Evolutionary conservation across 2,329 filamentous ascomycete species (phyloP), one percentile per base, ranked within the genome.

Genomic region (Monilinia vaccinii-corymbosi): DNA sequence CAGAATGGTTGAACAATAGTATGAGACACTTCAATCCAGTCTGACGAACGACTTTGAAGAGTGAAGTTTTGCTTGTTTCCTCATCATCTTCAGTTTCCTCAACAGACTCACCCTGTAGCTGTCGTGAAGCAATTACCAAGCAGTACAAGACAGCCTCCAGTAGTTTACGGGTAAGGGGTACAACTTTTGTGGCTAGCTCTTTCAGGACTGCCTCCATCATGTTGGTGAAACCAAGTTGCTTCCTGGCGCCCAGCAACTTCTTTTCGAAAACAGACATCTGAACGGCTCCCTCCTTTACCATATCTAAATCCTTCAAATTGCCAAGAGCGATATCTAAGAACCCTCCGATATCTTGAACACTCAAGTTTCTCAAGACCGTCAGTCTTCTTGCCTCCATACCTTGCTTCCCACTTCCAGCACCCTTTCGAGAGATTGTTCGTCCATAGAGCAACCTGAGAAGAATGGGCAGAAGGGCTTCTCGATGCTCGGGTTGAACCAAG

Each of bases 181-280:
- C 74, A 58, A 95, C 83, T 58, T 86, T 86, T 6, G 81, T 84
- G 57, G 92, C 91, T 40, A 97, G 81, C 57, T 94, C 91, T 60
- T 88, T 87, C 62, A 97, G 84, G 71, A 97, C 84, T 13, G 93
- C 85, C 62, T 91, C 86, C 53, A 94, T 80, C 90, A 97, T 94
- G 71, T 95, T 96, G 56, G 96, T 76, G 71, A 97, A 84, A 77
- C 95, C 94, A 61, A 94, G 82, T 73, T 97, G 93, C 73, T 92
- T 94, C 68, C 92, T 84, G 13, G 81, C 75, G 18, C 83, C 81
- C 31, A 92, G 75, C 14, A 87, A 63, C 48, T 89, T 82, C 32
- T 79, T 74, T 1, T 77, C 72, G 52, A 91, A 81, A 1, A 78
- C 71, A 53, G 82, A 77, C 3, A 67, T 61, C 25, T 64, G 59